Percentiles rank a stretch among this genome's conserved stretches.
Evolutionary conservation across 345 rosid genomes (phyloP).

Genomic region (Linum trigynum): DNA sequence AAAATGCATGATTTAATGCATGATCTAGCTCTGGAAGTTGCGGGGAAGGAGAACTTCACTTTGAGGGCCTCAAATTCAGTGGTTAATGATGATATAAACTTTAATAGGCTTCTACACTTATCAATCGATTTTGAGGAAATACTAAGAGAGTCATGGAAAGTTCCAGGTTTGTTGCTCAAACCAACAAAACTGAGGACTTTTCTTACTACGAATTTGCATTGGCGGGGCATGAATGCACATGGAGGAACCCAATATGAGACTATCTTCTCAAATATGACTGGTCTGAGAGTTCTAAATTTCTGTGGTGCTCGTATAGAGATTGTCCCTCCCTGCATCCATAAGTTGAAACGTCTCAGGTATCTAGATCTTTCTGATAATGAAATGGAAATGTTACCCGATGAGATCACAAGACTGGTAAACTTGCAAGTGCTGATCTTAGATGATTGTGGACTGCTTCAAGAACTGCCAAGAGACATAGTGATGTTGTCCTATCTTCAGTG

Average conservation of each 20-base stretch:
- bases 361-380: not conserved
- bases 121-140: not conserved
- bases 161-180: not conserved
- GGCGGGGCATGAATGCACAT: not conserved
- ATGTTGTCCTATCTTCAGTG: slow-evolving; percentile 7
- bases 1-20: no score
- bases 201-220: not conserved
- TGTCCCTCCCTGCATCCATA: slow-evolving; percentile 10
- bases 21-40: no score
- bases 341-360: slow-evolving; percentile 17
- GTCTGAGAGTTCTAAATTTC: slow-evolving; percentile 13
- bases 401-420: slow-evolving; percentile 11
- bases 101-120: not conserved
- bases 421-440: not conserved
- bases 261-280: not conserved
- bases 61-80: no score
- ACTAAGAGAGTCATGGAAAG: not conserved
- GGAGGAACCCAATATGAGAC: not conserved
- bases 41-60: no score
- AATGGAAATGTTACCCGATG: slow-evolving; percentile 8
- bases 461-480: slow-evolving; percentile 12
- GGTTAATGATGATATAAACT: no score
- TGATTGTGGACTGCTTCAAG: not conserved
- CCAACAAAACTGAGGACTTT: slow-evolving; percentile 10
- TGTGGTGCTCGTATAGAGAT: not conserved